Percentiles rank a stretch among this genome's conserved stretches.
These are phyloP conservation scores for Fusarium illudens DNA, from an alignment of 2,329 filamentous ascomycete genomes.

Conservation along the genomic window DNA sequence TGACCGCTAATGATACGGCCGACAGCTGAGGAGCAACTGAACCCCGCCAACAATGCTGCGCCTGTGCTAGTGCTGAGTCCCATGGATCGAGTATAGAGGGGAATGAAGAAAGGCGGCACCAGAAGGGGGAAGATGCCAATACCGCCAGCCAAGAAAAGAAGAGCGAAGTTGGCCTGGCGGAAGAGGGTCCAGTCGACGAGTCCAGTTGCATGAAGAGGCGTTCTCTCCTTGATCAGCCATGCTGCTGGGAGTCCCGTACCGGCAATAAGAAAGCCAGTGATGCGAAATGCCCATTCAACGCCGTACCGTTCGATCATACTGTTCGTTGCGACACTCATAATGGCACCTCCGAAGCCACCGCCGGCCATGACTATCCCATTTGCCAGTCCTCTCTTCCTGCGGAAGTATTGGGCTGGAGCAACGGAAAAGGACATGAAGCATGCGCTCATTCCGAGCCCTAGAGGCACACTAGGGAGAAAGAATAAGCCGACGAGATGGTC, in stretches of 20 bases:
- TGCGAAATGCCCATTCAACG: slow-evolving; percentile 60
- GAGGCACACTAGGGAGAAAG: slow-evolving; percentile 36
- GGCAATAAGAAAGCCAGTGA: slow-evolving; percentile 61
- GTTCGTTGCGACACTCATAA: slow-evolving; percentile 60
- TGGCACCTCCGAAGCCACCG: slow-evolving; percentile 64
- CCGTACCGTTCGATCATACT: slow-evolving; percentile 57
- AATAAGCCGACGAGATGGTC: slow-evolving; percentile 43
- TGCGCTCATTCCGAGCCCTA: slow-evolving; percentile 45
- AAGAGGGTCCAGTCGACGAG: slow-evolving; percentile 65
- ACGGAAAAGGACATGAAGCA: slow-evolving; percentile 36
- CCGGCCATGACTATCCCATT: slow-evolving; percentile 64
- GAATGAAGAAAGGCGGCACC: slow-evolving; percentile 69
- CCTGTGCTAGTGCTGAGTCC: slow-evolving; percentile 61
- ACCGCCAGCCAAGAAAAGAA: slow-evolving; percentile 62
- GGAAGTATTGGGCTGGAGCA: slow-evolving; percentile 61
- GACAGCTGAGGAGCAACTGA: slow-evolving; percentile 67
- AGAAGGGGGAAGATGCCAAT: slow-evolving; percentile 68
- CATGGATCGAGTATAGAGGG: slow-evolving; percentile 64
- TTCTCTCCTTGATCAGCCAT: slow-evolving; percentile 60
- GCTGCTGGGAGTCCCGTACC: slow-evolving; percentile 65
- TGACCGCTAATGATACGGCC: slow-evolving; percentile 65
- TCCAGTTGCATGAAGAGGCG: slow-evolving; percentile 2
- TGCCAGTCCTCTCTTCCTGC: slow-evolving; percentile 60
- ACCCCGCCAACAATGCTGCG: slow-evolving; percentile 66
- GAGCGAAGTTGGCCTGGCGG: slow-evolving; percentile 58